A percentile compares a stretch with the other conserved stretches of the same genome.
phyloP scores from a whole-genome alignment of 441 rosid genomes.

The Sinapis alba region DNA sequence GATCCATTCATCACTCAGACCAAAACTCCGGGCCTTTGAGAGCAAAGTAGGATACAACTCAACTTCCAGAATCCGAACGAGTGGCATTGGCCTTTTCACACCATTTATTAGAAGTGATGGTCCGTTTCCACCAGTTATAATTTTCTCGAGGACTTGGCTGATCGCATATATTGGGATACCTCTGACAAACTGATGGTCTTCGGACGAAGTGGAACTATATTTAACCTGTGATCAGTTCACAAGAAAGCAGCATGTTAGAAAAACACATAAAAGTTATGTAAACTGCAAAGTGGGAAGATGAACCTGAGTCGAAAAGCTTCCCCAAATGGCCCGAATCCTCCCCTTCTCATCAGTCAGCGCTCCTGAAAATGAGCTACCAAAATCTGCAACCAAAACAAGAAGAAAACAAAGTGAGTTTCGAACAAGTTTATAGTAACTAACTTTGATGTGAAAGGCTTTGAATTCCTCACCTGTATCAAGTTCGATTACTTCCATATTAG shows the following conservation, averaged over 20 bases:
- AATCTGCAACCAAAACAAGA: conserved; percentile 53
- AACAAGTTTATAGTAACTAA: too few relatives aligned
- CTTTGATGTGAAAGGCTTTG: too few relatives aligned
- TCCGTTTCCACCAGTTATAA: conserved; percentile 72
- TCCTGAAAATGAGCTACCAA: conserved; percentile 94
- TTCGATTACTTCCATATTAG: conserved; percentile 97
- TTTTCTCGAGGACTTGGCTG: conserved; percentile 76
- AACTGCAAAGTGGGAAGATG: conserved; percentile 27
- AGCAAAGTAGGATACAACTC: conserved; percentile 84
- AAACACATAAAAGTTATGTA: not conserved
- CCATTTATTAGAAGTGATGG: conserved; percentile 83
- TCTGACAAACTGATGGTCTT: conserved; percentile 89
- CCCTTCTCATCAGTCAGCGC: conserved; percentile 89
- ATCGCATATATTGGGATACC: conserved; percentile 83
- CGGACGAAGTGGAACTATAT: conserved; percentile 69
- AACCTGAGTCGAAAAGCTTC: conserved; percentile 94
- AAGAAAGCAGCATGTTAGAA: conserved; percentile 17
- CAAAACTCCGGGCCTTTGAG: conserved; percentile 95
- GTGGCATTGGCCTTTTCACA: conserved; percentile 84
- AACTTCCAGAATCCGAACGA: conserved; percentile 85
- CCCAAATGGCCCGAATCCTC: conserved; percentile 96
- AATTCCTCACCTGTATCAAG: conserved; percentile 76
- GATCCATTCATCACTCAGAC: conserved; percentile 87
- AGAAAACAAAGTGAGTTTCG: not conserved
- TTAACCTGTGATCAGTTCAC: conserved; percentile 60